Conservation (phyloP, 1,139 yeast species). For the Geotrichum candidum region DNA sequence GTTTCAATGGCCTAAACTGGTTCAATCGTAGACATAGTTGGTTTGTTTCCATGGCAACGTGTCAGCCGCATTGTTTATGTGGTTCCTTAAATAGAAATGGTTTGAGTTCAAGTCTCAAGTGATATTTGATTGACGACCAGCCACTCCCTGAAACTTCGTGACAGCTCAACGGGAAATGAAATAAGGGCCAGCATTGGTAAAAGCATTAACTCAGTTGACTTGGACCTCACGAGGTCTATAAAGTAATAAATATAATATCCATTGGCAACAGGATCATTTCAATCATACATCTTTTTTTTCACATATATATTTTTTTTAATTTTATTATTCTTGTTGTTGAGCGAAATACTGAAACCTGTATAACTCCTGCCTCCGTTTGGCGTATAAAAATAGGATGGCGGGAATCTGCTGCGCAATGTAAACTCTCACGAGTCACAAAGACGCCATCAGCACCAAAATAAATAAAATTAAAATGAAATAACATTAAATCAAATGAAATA, state of each 20-base stretch:
- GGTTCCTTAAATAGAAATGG: neutral
- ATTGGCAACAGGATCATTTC: too few relatives aligned
- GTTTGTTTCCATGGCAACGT: neutral
- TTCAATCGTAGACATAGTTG: neutral
- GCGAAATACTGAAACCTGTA: neutral
- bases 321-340: neutral
- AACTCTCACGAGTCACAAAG: neutral
- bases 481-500: too few relatives aligned
- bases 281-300: too few relatives aligned
- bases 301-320: neutral
- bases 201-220: neutral
- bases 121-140: neutral
- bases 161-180: neutral
- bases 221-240: neutral
- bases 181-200: neutral
- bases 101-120: neutral
- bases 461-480: too few relatives aligned
- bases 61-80: slow-evolving; percentile 7
- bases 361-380: neutral
- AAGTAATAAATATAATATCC: too few relatives aligned
- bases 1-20: neutral
- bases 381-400: neutral
- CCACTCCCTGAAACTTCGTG: neutral
- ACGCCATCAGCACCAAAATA: neutral
- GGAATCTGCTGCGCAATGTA: neutral